Evolutionary conservation across 2,329 filamentous ascomycete genomes (phyloP), one percentile per base, ranked within the genome.

Genomic region (Fusarium paranaense): DNA sequence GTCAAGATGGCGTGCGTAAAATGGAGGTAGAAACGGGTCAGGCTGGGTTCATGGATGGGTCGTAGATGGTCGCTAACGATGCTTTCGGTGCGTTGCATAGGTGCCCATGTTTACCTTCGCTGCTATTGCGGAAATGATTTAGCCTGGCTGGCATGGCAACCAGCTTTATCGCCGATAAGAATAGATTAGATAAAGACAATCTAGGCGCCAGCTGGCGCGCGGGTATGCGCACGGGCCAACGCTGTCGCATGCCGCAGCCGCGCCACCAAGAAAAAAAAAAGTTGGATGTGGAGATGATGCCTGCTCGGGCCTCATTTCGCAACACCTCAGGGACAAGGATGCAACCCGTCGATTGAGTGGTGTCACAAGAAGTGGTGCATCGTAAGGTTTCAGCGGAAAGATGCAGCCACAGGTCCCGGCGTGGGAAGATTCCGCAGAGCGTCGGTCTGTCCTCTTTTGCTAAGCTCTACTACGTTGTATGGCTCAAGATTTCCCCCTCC

Each of bases 121-220:
- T 58, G 59, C 52, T 52, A 56, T 33, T 63, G 56, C 65, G 52
- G 30, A 37, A 42, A 32, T 54, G 50, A 16, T 32, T 58, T 25
- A 37, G 38, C 40, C 30, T 16, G 8, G 76, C 73, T 78, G 76
- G 73, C 76, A 62, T 63, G 76, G 70, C 76, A 78, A 78, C 76
- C 62, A 60, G 30, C 1, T 6, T 35, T 18, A 16, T 20, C 50
- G 18, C 16, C 13, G 73, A 75, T 75, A 58, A 58, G 56, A 61
- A 66, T 18, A 38, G 62, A 45, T 65, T 35, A 59, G 42, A 35
- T 58, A 58, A 20, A 6, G 6, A 16, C 5, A 4, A 10, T 38
- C 40, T 42, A 62, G 64, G 2, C 27, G 4, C 2, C 22, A 62
- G 25, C 10, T 67, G 42, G 32, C 73, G 73, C 73, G 73, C 70